Conservation (phyloP, 768 basidiomycete species). For the Pholiota microspora region DNA sequence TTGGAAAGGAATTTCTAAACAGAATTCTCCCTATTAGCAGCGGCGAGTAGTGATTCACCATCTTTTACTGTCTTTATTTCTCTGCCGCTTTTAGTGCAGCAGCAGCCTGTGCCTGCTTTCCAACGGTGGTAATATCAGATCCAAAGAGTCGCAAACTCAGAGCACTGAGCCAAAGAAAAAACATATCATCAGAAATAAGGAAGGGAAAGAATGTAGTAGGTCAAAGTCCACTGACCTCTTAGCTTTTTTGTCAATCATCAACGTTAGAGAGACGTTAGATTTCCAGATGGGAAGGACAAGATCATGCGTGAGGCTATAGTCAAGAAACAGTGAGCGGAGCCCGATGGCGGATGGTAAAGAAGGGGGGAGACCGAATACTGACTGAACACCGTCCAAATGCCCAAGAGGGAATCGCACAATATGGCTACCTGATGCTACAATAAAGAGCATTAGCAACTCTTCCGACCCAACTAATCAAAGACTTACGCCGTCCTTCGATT, state of each 20-base stretch:
- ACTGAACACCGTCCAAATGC: constrained; percentile 52
- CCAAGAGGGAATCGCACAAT: constrained; percentile 67
- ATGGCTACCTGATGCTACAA: constrained; percentile 64
- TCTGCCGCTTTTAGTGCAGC: constrained; percentile 2
- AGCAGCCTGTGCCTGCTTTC: constrained; percentile 11
- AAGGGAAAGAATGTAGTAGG: not conserved
- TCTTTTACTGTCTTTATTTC: too few species aligned
- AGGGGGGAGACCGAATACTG: constrained; percentile 24
- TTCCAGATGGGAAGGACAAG: constrained; percentile 96
- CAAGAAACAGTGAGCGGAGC: constrained; percentile 2
- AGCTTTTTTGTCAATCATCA: constrained; percentile 97
- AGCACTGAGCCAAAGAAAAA: constrained; percentile 52
- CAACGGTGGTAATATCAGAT: constrained; percentile 59
- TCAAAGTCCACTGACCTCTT: constrained; percentile 72
- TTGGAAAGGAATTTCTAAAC: too few species aligned
- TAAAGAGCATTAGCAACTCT: too few species aligned
- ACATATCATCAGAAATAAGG: constrained; percentile 6
- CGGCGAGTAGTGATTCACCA: too few species aligned
- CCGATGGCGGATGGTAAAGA: not conserved
- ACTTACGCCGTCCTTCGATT: constrained; percentile 56
- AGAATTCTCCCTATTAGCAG: too few species aligned
- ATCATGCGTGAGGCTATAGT: constrained; percentile 65
- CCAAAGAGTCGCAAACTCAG: constrained; percentile 85
- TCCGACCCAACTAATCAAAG: too few species aligned
- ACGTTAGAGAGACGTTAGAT: constrained; percentile 78